Evolutionary conservation across 257 asterid species (phyloP).

Genomic region (Fraxinus pennsylvanica): DNA sequence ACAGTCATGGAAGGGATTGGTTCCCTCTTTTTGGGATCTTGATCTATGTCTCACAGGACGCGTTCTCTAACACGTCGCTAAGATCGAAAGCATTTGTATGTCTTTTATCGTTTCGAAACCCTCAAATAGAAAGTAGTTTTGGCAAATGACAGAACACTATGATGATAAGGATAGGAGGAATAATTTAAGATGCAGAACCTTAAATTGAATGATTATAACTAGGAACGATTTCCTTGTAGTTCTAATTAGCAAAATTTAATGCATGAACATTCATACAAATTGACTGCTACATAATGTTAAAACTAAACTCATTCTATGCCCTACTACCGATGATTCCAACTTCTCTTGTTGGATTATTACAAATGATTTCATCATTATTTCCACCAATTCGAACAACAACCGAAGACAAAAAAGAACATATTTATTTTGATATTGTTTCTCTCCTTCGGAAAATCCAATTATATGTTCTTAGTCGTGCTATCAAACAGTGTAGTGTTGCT

Average conservation of each 20-base stretch:
- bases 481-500: slow-evolving; percentile 52
- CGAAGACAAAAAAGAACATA: slow-evolving; percentile 18
- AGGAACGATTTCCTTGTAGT: background rate
- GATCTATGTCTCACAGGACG: background rate
- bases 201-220: background rate
- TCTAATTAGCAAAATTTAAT: background rate
- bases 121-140: background rate
- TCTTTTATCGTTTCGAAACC: background rate
- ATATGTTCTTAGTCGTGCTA: background rate
- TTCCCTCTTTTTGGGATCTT: background rate
- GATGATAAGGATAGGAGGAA: background rate
- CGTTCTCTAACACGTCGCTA: background rate
- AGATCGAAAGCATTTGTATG: background rate
- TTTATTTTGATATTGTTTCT: slow-evolving; percentile 23
- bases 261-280: background rate
- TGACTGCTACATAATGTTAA: background rate
- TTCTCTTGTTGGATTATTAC: slow-evolving; percentile 18
- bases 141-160: background rate
- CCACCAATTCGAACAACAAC: slow-evolving; percentile 10
- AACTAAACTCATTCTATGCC: background rate
- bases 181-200: background rate
- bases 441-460: slow-evolving; percentile 3
- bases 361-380: slow-evolving; percentile 14
- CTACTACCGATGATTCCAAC: slow-evolving; percentile 2
- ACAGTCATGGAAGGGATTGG: too few species aligned